Conservation (phyloP, 306 rosid genomes). For the Fragaria nilgerrensis region DNA sequence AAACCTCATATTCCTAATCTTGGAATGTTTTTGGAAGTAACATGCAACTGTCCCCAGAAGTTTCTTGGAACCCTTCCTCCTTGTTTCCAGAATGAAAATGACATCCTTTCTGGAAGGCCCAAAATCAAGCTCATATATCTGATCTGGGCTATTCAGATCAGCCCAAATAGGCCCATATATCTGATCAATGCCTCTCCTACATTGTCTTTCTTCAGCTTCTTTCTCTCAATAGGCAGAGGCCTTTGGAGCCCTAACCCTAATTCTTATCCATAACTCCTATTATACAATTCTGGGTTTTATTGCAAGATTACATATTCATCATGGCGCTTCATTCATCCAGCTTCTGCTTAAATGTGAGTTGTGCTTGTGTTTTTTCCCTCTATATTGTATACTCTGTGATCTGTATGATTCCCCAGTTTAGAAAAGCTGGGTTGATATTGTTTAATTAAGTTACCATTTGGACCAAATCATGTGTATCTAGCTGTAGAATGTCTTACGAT, state of each 20-base stretch:
- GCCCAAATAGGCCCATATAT: rapidly evolving
- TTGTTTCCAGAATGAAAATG: neutral
- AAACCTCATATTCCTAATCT: neutral
- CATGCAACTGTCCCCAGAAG: neutral
- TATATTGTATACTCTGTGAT: neutral
- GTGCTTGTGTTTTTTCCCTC: neutral
- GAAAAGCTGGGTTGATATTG: neutral
- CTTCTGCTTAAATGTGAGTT: conserved; percentile 34
- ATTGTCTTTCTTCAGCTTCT: neutral
- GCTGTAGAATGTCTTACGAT: neutral
- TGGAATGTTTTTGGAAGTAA: conserved; percentile 11
- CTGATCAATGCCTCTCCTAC: neutral
- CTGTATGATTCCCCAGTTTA: neutral
- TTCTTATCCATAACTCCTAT: neutral
- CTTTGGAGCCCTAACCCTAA: neutral
- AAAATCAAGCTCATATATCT: neutral
- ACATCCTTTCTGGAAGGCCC: conserved; percentile 4
- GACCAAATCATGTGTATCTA: neutral
- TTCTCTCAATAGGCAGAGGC: neutral
- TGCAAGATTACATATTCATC: neutral
- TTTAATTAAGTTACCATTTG: neutral
- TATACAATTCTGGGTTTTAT: neutral
- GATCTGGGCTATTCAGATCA: no score
- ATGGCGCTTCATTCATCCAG: conserved; percentile 42
- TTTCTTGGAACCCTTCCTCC: neutral